These are phyloP conservation scores for Oryza officinalis DNA, from an alignment of 176 grass and related monocot genomes.

Conservation along the genomic window DNA sequence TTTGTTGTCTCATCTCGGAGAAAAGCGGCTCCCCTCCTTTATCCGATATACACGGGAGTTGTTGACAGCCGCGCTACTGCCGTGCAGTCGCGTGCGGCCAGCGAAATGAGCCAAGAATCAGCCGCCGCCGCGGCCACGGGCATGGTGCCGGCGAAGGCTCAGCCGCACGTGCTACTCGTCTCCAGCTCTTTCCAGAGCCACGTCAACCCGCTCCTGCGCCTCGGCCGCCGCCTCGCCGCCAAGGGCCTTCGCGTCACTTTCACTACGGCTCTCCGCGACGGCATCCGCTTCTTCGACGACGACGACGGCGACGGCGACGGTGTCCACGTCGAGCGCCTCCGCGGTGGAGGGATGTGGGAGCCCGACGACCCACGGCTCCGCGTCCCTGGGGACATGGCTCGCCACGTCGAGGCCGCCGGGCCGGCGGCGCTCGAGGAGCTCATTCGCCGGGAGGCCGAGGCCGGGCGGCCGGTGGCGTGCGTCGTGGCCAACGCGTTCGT, in stretches of 20 bases:
- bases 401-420: slow-evolving; percentile 3
- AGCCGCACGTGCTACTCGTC: slow-evolving; percentile 55
- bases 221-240: slow-evolving; percentile 54
- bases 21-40: neutral
- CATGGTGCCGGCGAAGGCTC: neutral
- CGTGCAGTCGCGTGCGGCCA: neutral
- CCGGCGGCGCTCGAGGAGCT: slow-evolving; percentile 38
- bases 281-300: neutral
- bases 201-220: slow-evolving; percentile 51
- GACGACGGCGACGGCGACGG: neutral
- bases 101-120: neutral
- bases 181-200: slow-evolving; percentile 47
- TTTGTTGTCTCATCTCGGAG: neutral
- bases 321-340: slow-evolving; percentile 20
- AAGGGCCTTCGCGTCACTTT: slow-evolving; percentile 57
- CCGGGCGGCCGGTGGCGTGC: slow-evolving; percentile 43
- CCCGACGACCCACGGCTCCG: slow-evolving; percentile 8
- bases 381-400: neutral
- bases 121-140: neutral
- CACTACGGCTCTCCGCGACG: slow-evolving; percentile 21
- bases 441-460: slow-evolving; percentile 11
- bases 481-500: slow-evolving; percentile 53
- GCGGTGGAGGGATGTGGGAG: slow-evolving; percentile 21
- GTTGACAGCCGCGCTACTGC: neutral
- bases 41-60: neutral